A percentile compares a stretch with the other conserved stretches of the same genome.
These are phyloP conservation scores for Serendipita sp. DNA, from an alignment of 1,284 basidiomycete genomes.

Conservation along the genomic window DNA sequence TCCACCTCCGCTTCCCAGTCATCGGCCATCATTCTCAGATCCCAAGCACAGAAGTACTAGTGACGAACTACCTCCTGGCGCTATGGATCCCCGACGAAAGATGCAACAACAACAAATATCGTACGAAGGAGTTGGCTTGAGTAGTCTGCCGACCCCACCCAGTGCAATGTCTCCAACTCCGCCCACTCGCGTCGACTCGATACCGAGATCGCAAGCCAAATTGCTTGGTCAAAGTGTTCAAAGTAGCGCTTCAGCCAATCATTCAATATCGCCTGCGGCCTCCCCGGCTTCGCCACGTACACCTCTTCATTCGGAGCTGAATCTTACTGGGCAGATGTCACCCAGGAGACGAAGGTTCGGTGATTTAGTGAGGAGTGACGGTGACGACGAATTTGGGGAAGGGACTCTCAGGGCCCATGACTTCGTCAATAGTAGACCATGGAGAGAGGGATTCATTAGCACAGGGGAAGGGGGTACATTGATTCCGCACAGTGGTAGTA, in stretches of 20 bases:
- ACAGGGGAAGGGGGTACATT: not conserved
- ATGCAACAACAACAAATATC: not conserved
- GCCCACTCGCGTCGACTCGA: not conserved
- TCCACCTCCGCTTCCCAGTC: not conserved
- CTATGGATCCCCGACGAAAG: not conserved
- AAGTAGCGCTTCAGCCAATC: not conserved
- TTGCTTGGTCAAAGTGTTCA: not conserved
- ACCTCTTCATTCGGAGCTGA: not conserved
- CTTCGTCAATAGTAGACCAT: not conserved
- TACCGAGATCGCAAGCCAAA: not conserved
- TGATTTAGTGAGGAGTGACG: not conserved
- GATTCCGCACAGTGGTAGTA: not conserved
- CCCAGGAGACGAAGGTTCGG: not conserved
- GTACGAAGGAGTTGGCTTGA: not conserved
- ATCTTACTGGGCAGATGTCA: not conserved
- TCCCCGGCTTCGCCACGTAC: conserved; percentile 3
- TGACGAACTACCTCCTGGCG: not conserved
- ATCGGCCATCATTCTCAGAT: conserved; percentile 2
- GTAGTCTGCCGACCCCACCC: not conserved
- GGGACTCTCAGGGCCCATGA: not conserved
- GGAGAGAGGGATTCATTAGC: not conserved
- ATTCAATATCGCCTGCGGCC: not conserved
- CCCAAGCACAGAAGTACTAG: not conserved
- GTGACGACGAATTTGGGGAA: not conserved
- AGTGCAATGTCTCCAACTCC: conserved; percentile 1